Base-by-base conservation (phyloP, 306 rosid genomes). In the Cucumis melo region DNA sequence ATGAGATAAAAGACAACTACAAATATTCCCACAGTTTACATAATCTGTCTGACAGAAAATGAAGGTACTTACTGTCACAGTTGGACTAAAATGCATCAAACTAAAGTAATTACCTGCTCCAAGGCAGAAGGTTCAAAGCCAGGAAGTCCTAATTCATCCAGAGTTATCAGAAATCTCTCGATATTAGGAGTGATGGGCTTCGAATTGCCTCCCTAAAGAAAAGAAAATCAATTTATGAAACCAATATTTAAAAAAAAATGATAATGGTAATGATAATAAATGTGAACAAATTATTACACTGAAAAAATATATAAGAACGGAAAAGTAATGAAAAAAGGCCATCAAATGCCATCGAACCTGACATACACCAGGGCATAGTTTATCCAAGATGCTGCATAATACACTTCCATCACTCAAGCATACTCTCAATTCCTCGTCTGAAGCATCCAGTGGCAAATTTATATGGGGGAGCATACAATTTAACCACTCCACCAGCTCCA, bases 111-210 rank as follows among this genome's bases (percentile, higher is more conserved):
- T 89, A 94, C 98, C 97, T 91, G 89, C 84, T 91, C 90, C 24
- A 94, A 86, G 83, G 84, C 93, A 74, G 88, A 84, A 78, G 83
- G 76, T 80, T 90, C 89, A 87, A 94, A 90, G 74, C 92, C 85
- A 34, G 95, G 86, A 81, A 94, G 82, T 79, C 95, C 97, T 83
- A 94, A 64, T 78, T 89, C 95, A 86, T 91, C 84, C 86, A 94
- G 70, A 46, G 91, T 93, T 57, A 75, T 83, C 81, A 94, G 83
- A 87, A 94, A 91, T 85, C 83, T 89, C 84, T 83, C 78, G 17
- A 90, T 82, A 67, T 83, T 82, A 57, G 80, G 27, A 73, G 38
- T 51, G 73, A 44, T 80, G 7, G 81, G 84, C 80, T 82, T 86
- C 16, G 83, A 85, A 76, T 76, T 78, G 42, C 86, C 79, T 82